Base-by-base conservation (phyloP, 768 basidiomycete genomes). In the Suillus decipiens region DNA sequence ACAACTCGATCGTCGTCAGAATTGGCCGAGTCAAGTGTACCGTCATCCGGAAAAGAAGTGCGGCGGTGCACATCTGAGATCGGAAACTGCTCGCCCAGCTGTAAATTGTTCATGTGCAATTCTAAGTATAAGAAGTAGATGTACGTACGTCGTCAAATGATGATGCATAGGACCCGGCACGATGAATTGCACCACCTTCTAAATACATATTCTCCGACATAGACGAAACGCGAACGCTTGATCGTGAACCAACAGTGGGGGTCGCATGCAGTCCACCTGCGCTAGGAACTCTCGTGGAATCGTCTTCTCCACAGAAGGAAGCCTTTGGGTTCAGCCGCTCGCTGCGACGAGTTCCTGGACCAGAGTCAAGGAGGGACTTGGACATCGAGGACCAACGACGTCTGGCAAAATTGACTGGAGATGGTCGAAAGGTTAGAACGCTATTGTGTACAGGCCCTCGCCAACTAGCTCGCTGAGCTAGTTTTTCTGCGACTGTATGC, bases 371-470 rank as follows among this genome's bases (percentile, higher is more conserved):
- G 41, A 73, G 73, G 54, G 78, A 77, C 67, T 74, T 75, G 41
- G 77, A 70, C 24, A 73, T 68, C 47, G 80, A 81, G 64, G 77
- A 81, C 87, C 87, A 88, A 63, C 86, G 82, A 60, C 84, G 83
- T 67, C 81, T 82, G 9, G 87, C 86, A 70, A 85, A 87, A 67
- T 81, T 81, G 72, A 83, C 80, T n/a, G 87, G 87, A 42, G 86
- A 84, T 17, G 88, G 88, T 58, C 85, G 86, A 72, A 80, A 84
- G 28, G 81, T 83, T 68, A 86, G 69, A 36, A 82, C 78, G 34
- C 77, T 79, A 56, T 80, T 77, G 37, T 68, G 63, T 33, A 56
- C 56, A 51, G 61, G 56, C 14, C 39, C 56, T 11, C 55, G 60
- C 51, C 37, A 61, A 36, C 60, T 33, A 59, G 55, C 19, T 36